Evolutionary conservation across 2,329 filamentous ascomycete genomes (phyloP), one percentile per base, ranked within the genome.

Genomic region (Colletotrichum coccodes): DNA sequence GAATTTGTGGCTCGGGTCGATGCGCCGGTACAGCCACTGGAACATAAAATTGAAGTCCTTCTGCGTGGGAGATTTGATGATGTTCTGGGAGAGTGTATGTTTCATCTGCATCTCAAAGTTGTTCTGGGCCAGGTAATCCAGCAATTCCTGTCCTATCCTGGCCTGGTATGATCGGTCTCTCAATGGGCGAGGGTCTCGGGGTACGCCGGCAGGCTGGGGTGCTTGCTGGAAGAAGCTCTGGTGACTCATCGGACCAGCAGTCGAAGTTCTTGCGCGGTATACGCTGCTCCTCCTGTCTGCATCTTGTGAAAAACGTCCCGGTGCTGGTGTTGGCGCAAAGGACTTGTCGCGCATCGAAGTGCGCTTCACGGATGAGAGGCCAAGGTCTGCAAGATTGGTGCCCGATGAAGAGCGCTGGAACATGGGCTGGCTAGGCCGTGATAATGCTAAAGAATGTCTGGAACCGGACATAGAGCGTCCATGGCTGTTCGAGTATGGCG

Each of bases 101-200:
- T 97, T 98, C 91, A 97, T 97, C 74, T 98, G 95, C 87, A 98
- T 90, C 80, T 99, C 96, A 76, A 98, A 99, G 77, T 98, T 97
- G 79, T 98, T 92, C 65, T 95, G 91, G 0, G 94, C 91, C 77
- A 99, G 87, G 77, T 97, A 99, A 73, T 99, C 96, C 72, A 97
- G 83, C 63, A 99, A 82, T 76, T 99, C 95, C 74, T 96, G 92
- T 8, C 92, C 94, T 79, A 99, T 95, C 64, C 91, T 90, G 34
- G 90, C 87, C 77, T 97, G 93, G 73, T 92, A 97, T 26, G 88
- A 87, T 42, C 93, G 87, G 76, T 98, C 94, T 76, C 91, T 93
- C 60, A 98, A 84, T 16, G 95, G 93, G 64, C 97, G 89, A 1
- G 96, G 95, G 76, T 99, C 97, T 70, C 90, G 88, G 1, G 94